Base-by-base conservation (phyloP, 805 yeast species). In the Saturnispora quitensis region DNA sequence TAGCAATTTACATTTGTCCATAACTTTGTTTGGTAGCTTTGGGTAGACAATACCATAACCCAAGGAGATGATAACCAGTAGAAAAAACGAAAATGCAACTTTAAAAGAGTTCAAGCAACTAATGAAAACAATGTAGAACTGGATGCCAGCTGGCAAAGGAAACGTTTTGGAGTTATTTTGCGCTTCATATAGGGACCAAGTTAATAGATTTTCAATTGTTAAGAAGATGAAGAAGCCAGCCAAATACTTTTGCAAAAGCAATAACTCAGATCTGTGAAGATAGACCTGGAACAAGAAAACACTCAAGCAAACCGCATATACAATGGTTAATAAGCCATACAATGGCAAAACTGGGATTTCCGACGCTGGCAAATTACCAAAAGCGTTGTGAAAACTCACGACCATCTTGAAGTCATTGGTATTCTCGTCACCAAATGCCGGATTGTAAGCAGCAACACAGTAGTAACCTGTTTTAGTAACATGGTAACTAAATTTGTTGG, bases 11-110 rank as follows among this genome's bases (percentile, higher is more conserved):
- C 88, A 80, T 65, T 75, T 81, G 60, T 82, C 73, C 96, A 93
- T 88, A 28, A 75, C 62, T 51, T 80, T 78, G 65, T 80, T 79
- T 45, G 89, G 86, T 54, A 93, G 76, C 56, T 89, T 84, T 45
- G 96, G 89, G 62, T 80, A 81, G 47, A 93, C 98, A 46, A 93
- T 89, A 56, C 98, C 97, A 68, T 90, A 93, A 40, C 99, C 99
- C 58, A 90, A 73, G 13, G 95, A 77, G 51, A 93, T 91, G 60
- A 89, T 84, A 57, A 91, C 73, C 51, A 93, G 73, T 60, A 93
- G 71, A 71, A 91, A 93, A 68, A 91, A 85, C 7, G 97, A 86
- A 65, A 89, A 87, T 0, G 97, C 83, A 49, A 88, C 77, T 62
- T 93, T 86, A 59, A 81, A 80, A 1, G 96, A 81, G 64, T 89